Evolutionary conservation across 495 filamentous ascomycete species (phyloP).

Genomic region (Penicillium canariense): DNA sequence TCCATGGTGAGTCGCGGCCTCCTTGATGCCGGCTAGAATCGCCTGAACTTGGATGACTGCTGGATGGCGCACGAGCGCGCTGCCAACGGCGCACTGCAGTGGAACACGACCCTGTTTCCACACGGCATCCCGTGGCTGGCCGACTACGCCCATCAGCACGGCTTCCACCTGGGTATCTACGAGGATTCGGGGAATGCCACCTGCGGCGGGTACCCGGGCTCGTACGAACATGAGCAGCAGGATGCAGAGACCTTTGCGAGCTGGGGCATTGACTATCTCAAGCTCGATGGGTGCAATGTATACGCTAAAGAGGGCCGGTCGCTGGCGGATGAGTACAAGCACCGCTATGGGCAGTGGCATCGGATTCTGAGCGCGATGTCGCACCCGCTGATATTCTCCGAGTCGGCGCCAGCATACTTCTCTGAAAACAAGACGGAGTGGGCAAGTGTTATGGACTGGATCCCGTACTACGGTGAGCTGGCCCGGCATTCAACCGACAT

Average conservation of each 20-base stretch:
- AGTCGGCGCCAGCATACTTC: constrained; percentile 45
- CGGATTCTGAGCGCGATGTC: constrained; percentile 29
- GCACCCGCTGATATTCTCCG: constrained; percentile 40
- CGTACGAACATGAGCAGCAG: constrained; percentile 33
- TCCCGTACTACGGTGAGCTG: constrained; percentile 36
- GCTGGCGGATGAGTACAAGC: constrained; percentile 30
- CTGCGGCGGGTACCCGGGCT: constrained; percentile 42
- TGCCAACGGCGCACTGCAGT: constrained; percentile 32
- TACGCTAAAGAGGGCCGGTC: constrained; percentile 24
- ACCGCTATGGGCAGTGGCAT: constrained; percentile 36
- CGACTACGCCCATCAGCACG: constrained; percentile 27
- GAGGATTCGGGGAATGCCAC: constrained; percentile 41
- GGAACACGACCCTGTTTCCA: constrained; percentile 38
- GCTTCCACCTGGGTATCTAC: constrained; percentile 43
- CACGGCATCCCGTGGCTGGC: constrained; percentile 41
- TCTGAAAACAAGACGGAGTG: constrained; percentile 35
- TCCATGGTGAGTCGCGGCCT: constrained; percentile 39
- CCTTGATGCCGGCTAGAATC: constrained; percentile 37
- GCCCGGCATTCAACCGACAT: constrained; percentile 45
- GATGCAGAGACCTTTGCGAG: constrained; percentile 38
- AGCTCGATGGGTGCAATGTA: constrained; percentile 42
- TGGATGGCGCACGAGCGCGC: constrained; percentile 35
- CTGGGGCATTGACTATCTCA: constrained; percentile 46
- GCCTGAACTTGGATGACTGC: constrained; percentile 45
- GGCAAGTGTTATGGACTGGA: constrained; percentile 41